Base-by-base conservation (phyloP, 192 early-diverging fungal genomes). In the Entomortierella lignicola region DNA sequence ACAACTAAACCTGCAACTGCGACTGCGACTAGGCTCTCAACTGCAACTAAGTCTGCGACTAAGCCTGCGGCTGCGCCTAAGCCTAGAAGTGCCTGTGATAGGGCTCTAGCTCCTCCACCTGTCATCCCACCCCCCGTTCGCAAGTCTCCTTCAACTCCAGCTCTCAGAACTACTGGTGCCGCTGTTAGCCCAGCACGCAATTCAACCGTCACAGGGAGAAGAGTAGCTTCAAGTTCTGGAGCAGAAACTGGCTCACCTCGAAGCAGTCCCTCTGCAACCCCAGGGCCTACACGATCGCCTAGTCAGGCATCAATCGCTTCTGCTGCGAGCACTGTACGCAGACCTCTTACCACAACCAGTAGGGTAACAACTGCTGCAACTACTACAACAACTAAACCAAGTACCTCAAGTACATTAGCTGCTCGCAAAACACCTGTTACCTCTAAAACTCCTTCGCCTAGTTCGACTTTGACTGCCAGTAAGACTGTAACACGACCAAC, bases 161-260 rank as follows among this genome's bases (percentile, higher is more conserved):
- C 73, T 29, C 60, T 77, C 4, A 55, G 54, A 6, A 53, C 71
- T 6, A 39, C 42, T 21, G 44, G 61, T 4, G 23, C 26, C 4
- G 11, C 42, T 4, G 7, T 43, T n/a, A n/a, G n/a, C n/a, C n/a
- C n/a, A n/a, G n/a, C n/a, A n/a, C 50, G 63, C 31, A 59, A 1
- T 15, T 30, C 27, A 27, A 44, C 69, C 8, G 42, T 34, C 47
- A 18, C 66, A 39, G 55, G 53, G 31, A 50, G 74, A 56, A 48
- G 66, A 60, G 74, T 77, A 6, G 66, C 74, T 53, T 77, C 74
- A 2, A 69, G 43, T 17, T 77, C 66, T 65, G 66, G 67, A 32
- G 55, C 48, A 10, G 37, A 20, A 2, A 15, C 63, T 10, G 27
- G 7, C 31, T 32, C 44, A 29, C 34, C 72, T 32, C 60, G 29